Conservation (phyloP, 108 stramenopile species). For the Skeletonema marinoi region DNA sequence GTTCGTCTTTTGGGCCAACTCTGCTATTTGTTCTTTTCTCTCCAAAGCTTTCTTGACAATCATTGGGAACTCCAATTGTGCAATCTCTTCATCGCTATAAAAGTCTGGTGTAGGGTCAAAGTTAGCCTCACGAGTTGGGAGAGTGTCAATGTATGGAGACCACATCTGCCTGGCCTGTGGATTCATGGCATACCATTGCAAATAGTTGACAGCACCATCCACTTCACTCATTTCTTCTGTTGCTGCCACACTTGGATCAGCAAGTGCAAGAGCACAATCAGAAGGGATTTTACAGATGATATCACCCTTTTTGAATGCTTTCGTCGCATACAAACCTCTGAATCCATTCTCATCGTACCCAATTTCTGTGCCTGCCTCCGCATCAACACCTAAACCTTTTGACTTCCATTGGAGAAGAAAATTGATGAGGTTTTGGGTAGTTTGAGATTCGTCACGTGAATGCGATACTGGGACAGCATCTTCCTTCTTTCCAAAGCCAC, state of each 20-base stretch:
- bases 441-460: conserved; percentile 42
- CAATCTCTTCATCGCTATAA: conserved; percentile 58
- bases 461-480: conserved; percentile 33
- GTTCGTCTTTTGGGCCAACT: conserved; percentile 37
- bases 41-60: conserved; percentile 44
- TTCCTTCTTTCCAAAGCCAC: conserved; percentile 22
- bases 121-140: conserved; percentile 16
- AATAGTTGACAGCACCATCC: conserved; percentile 44
- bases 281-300: conserved; percentile 69
- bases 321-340: conserved; percentile 63
- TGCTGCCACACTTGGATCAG: conserved; percentile 48
- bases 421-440: conserved; percentile 47
- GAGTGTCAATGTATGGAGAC: conserved; percentile 15
- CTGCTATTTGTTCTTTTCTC: conserved; percentile 40
- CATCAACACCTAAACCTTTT: conserved; percentile 38
- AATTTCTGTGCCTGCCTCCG: conserved; percentile 53
- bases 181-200: conserved; percentile 18
- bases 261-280: conserved; percentile 65
- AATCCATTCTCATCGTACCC: conserved; percentile 39
- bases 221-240: conserved; percentile 46
- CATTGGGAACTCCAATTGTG: conserved; percentile 65
- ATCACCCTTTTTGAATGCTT: conserved; percentile 56
- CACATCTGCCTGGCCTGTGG: conserved; percentile 14
- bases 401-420: conserved; percentile 58
- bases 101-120: conserved; percentile 73